phyloP scores from a whole-genome alignment of 306 rosid genomes.

The Crotalaria pallida region DNA sequence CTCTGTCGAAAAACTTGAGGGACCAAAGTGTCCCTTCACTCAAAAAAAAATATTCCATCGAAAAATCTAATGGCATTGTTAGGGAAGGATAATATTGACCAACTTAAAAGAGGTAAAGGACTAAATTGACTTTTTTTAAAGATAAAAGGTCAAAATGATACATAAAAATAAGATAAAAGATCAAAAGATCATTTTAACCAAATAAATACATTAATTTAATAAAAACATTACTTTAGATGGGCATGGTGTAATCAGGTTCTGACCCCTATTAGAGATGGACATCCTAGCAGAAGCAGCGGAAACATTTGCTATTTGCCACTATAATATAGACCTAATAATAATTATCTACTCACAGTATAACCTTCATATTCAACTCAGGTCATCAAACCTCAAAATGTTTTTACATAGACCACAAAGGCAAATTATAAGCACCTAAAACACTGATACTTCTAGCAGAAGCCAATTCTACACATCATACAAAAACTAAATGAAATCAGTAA shows the following conservation, averaged over 20 bases:
- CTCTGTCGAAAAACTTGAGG: too few relatives aligned
- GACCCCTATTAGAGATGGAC: constrained; percentile 19
- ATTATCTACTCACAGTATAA: not conserved
- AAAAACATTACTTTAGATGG: too few relatives aligned
- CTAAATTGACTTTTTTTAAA: too few relatives aligned
- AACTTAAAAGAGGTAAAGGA: too few relatives aligned
- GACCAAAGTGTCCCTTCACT: too few relatives aligned
- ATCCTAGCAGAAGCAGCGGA: constrained; percentile 8
- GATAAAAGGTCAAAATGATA: too few relatives aligned
- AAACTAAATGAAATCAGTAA: constrained; percentile 40
- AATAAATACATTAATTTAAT: too few relatives aligned
- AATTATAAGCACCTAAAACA: constrained; percentile 25
- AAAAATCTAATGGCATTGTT: too few relatives aligned
- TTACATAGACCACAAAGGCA: constrained; percentile 7
- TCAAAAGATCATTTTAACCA: too few relatives aligned
- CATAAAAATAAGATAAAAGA: too few relatives aligned
- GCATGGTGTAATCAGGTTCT: constrained; percentile 2
- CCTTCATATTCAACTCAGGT: constrained; percentile 30
- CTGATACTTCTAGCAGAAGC: constrained; percentile 32
- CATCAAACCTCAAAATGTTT: constrained; percentile 32
- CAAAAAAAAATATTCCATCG: too few relatives aligned
- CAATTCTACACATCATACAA: constrained; percentile 38
- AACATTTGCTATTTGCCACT: constrained; percentile 18
- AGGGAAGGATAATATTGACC: too few relatives aligned
- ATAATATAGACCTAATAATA: not conserved